Evolutionary conservation across 225 moss, liverwort and hornwort species (phyloP), one percentile per base, ranked within the genome.

Genomic region (Bryoerythrophyllum caledonicum): DNA sequence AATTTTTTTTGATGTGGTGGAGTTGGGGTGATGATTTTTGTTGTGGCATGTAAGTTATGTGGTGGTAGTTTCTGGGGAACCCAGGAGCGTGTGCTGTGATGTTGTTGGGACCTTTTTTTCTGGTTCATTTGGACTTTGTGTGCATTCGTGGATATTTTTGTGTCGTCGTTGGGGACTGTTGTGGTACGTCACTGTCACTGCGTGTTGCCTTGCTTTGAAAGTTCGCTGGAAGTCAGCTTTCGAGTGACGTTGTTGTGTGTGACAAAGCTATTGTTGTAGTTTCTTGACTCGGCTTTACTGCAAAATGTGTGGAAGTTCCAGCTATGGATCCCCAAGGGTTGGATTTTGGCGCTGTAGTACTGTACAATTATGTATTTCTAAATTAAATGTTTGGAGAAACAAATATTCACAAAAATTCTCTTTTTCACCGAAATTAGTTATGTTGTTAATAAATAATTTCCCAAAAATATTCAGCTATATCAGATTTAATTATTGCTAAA

Each of bases 231-330:
- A 59, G 60, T 72, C 30, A 14, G 72, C 60, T 72, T 60, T 20
- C 13, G 1, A 28, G 21, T 14, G 14, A 30, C 72, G 21, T 30
- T 4, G 44, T 9, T 14, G 10, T 59, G 59, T 12, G 19, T 11
- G 58, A 20, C 12, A 11, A 43, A 30, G 46, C 72, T 15, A 1
- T 13, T 30, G 72, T 15, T 46, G 72, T 60, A 46, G 21, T 32
- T 46, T 72, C 58, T 72, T 72, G 72, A 72, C 72, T 60, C 60
- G 32, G 21, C 60, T 60, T 60, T 32, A 6, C 11, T 6, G 3
- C 2, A 19, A n/a, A n/a, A 26, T 3, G 57, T 26, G 71, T 38
- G 10, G 40, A 41, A 26, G 24, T 26, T 53, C 44, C 13, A 4
- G 44, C 44, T 32, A 3, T 32, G 32, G 32, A 3, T 3, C 32